Percentiles rank a stretch among this genome's conserved stretches.
Conservation (phyloP, 1,139 yeast genomes). For the Suhomyces guaymorum region DNA sequence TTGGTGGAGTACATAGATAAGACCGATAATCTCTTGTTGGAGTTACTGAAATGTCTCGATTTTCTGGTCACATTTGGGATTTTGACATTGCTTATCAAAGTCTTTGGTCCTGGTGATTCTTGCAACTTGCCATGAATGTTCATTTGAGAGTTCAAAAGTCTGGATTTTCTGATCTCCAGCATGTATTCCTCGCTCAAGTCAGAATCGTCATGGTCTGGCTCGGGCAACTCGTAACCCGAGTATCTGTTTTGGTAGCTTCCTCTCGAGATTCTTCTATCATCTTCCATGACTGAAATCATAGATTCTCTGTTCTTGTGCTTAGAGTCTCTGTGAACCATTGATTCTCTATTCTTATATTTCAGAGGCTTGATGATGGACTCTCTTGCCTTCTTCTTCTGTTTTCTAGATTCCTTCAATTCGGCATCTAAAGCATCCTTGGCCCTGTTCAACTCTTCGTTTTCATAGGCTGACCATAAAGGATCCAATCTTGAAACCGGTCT, state of each 20-base stretch:
- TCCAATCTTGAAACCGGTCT: constrained; percentile 74
- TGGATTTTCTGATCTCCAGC: constrained; percentile 46
- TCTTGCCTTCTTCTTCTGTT: constrained; percentile 15
- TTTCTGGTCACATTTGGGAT: constrained; percentile 73
- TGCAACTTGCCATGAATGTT: constrained; percentile 35
- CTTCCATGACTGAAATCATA: constrained; percentile 26
- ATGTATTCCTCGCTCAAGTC: constrained; percentile 48
- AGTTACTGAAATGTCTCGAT: constrained; percentile 60
- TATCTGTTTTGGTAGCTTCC: constrained; percentile 22
- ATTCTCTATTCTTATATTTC: constrained; percentile 31
- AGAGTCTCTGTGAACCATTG: constrained; percentile 30
- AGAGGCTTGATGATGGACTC: constrained; percentile 27
- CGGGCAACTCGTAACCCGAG: constrained; percentile 37
- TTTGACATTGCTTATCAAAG: constrained; percentile 57
- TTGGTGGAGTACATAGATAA: constrained; percentile 69
- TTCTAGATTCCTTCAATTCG: constrained; percentile 30
- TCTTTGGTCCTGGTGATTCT: constrained; percentile 24
- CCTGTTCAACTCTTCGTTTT: constrained; percentile 48
- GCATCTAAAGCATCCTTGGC: constrained; percentile 48
- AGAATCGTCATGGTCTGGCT: constrained; percentile 38
- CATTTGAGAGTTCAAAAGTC: constrained; percentile 45
- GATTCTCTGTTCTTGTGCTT: constrained; percentile 16
- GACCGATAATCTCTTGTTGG: constrained; percentile 68
- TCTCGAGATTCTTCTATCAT: constrained; percentile 22
- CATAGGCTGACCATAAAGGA: constrained; percentile 56